A percentile compares a stretch with the other conserved stretches of the same genome.
Evolutionary conservation across 2,329 filamentous ascomycete species (phyloP).

Genomic region (Aspergillus sp.): DNA sequence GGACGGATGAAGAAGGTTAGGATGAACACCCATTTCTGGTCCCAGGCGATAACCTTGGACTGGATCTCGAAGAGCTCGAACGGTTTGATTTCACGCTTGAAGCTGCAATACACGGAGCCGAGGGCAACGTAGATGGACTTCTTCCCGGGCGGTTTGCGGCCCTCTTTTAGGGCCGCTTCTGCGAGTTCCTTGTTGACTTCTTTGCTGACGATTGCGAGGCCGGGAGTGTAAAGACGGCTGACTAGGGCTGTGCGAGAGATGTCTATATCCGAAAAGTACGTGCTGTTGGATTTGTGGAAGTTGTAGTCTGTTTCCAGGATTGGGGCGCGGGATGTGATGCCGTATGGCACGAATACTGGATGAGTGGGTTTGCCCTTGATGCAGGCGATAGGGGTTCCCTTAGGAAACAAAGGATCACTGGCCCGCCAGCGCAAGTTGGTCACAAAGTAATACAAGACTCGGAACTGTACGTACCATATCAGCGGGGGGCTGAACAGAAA

Average conservation of each 20-base stretch:
- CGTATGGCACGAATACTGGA: slow-evolving; percentile 68
- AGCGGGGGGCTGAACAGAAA: background rate
- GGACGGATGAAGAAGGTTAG: slow-evolving; percentile 66
- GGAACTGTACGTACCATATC: slow-evolving; percentile 43
- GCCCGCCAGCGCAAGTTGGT: slow-evolving; percentile 51
- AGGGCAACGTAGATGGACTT: slow-evolving; percentile 60
- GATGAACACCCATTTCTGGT: slow-evolving; percentile 77
- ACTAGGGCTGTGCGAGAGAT: slow-evolving; percentile 77
- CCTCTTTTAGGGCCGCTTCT: slow-evolving; percentile 46
- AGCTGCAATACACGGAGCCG: slow-evolving; percentile 68
- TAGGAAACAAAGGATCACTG: slow-evolving; percentile 42
- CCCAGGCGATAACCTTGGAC: slow-evolving; percentile 67
- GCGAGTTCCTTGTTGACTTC: slow-evolving; percentile 50
- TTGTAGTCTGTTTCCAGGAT: slow-evolving; percentile 82
- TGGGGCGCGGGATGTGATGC: slow-evolving; percentile 62
- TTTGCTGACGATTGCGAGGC: slow-evolving; percentile 49
- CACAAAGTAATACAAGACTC: slow-evolving; percentile 55
- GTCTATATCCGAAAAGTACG: slow-evolving; percentile 84
- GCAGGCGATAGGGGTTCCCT: slow-evolving; percentile 29
- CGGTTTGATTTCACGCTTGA: slow-evolving; percentile 68
- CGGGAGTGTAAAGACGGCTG: slow-evolving; percentile 60
- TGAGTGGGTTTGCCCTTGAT: slow-evolving; percentile 38
- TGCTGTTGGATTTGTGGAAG: slow-evolving; percentile 75
- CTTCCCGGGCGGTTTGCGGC: slow-evolving; percentile 45
- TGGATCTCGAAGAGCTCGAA: slow-evolving; percentile 70